Evolutionary conservation across 257 asterid species (phyloP).

Genomic region (Euphrasia confusa): DNA sequence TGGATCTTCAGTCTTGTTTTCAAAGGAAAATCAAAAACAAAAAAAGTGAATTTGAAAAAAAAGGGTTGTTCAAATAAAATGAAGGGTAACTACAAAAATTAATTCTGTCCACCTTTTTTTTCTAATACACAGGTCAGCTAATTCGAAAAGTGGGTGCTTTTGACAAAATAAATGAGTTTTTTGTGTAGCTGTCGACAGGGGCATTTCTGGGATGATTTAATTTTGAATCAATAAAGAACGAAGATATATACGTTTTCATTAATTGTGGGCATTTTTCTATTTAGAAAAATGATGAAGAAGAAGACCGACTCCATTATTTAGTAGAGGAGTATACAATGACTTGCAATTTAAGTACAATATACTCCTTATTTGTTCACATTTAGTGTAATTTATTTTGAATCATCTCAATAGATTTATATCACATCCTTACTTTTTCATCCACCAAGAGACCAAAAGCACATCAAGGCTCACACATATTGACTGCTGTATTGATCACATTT

Average conservation of each 20-base stretch:
- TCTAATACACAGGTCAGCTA: constrained; percentile 33
- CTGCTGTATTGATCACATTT: too few species aligned
- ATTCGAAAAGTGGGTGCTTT: constrained; percentile 23
- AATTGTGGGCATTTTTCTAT: too few species aligned
- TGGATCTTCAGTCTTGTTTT: constrained; percentile 23
- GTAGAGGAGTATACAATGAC: too few species aligned
- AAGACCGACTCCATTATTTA: too few species aligned
- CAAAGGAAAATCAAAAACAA: constrained; percentile 7
- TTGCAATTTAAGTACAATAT: too few species aligned
- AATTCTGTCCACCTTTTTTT: constrained; percentile 11
- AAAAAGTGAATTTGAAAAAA: constrained; percentile 14
- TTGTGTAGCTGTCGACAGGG: constrained; percentile 24
- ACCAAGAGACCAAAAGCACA: too few species aligned
- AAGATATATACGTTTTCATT: background rate
- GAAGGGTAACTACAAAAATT: constrained; percentile 10
- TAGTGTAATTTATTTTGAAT: too few species aligned
- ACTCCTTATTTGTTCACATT: too few species aligned
- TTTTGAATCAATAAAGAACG: background rate
- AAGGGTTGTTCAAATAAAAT: constrained; percentile 20
- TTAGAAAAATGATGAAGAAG: too few species aligned
- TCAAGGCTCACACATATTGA: too few species aligned
- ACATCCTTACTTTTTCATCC: too few species aligned
- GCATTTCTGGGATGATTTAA: background rate
- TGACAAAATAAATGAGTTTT: constrained; percentile 21
- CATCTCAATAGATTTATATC: too few species aligned